Evolutionary conservation across 192 early-diverging fungal species (phyloP), one percentile per base, ranked within the genome.

Genomic region (Chytriomyces hyalinus): DNA sequence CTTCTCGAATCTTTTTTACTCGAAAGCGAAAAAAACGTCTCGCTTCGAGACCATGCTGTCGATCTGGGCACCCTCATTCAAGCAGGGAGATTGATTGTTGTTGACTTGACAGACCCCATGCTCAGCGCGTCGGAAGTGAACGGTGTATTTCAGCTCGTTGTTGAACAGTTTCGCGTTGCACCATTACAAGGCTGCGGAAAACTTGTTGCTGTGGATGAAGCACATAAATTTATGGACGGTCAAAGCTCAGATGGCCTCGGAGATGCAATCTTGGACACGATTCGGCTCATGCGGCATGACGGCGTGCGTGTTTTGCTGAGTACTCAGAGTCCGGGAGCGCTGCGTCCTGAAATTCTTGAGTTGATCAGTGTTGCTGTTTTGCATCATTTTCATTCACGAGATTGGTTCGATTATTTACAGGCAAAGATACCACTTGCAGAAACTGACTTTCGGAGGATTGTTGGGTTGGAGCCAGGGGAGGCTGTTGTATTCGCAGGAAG

Each of bases 131-230:
- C 51, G 6, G 73, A 80, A 65, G 81, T 79, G n/a, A 80, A 80
- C 76, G 74, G 74, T 6, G 67, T 83, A 44, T 83, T 83, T 50
- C 67, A 80, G 65, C 68, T 83, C n/a, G n/a, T 80, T 44, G 63
- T 83, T 11, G 70, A 67, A 49, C 67, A 50, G 63, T 83, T 80
- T 46, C 66, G 79, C 3, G 61, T 26, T 9, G 66, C 65, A 4
- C 62, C 73, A 3, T 61, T 67, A 43, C 13, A n/a, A 8, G 71
- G 49, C 26, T 48, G 68, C 15, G 75, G 78, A 49, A 81, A 82
- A 65, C 49, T 83, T 0, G 62, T 59, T 9, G 82, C 81, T 13
- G 65, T 83, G 15, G 82, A 83, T 67, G 82, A 83, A 67, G 80
- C 74, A 7, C 82, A 83, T 62, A 83, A 83, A 46, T 82, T 78